phyloP scores from a whole-genome alignment of 352 stramenopile genomes.

The Globisporangium cystogenes region DNA sequence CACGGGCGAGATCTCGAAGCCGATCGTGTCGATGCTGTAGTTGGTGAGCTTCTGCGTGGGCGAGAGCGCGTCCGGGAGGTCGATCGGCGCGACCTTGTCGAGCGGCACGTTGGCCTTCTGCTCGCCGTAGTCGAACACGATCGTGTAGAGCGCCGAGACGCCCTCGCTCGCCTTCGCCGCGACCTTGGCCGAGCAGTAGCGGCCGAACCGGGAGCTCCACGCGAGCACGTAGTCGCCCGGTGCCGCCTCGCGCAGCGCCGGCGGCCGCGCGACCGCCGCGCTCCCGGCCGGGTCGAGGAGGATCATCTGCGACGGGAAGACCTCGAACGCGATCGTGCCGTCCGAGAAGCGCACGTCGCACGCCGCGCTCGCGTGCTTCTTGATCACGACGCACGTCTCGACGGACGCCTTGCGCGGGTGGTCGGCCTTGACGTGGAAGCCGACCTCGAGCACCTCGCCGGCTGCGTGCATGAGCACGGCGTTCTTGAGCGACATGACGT shows the following conservation, averaged over 20 bases:
- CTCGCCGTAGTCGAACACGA: conserved; percentile 76
- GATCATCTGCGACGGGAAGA: conserved; percentile 80
- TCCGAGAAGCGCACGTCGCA: conserved; percentile 72
- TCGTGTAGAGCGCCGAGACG: conserved; percentile 27
- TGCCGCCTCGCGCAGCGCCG: conserved; percentile 13
- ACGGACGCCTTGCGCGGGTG: conserved; percentile 53
- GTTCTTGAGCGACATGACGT: conserved; percentile 70
- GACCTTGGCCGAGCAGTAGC: conserved; percentile 60
- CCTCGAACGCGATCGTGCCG: conserved; percentile 70
- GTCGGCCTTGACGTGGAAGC: conserved; percentile 71
- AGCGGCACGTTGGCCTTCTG: conserved; percentile 37
- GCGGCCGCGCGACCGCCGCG: conserved; percentile 10
- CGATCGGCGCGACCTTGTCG: conserved; percentile 46
- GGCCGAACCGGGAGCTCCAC: conserved; percentile 70
- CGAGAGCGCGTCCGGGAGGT: conserved; percentile 45
- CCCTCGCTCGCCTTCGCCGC: conserved; percentile 20
- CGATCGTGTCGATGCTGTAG: conserved; percentile 72
- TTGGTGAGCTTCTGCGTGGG: conserved; percentile 67
- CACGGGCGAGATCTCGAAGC: conserved; percentile 57
- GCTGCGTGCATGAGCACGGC: conserved; percentile 63
- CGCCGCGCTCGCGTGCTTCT: conserved; percentile 45
- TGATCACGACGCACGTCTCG: conserved; percentile 66
- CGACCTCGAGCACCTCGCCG: conserved; percentile 43
- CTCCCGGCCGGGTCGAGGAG: conserved; percentile 34
- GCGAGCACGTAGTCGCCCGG: conserved; percentile 52